Percentiles rank a stretch among this genome's conserved stretches.
Conservation (phyloP, 257 asterid genomes). For the Nicotiana tomentosiformis region DNA sequence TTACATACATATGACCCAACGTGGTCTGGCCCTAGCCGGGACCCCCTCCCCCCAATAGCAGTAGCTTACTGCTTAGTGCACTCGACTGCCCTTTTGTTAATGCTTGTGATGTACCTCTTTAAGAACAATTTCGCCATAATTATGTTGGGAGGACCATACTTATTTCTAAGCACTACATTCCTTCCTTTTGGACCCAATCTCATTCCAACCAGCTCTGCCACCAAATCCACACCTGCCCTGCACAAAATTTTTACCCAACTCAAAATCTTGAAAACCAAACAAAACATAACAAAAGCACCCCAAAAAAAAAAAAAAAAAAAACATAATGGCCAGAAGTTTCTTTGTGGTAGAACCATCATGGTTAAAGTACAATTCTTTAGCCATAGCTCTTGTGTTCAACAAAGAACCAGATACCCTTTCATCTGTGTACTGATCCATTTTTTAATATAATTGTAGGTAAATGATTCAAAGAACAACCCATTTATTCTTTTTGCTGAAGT, state of each 20-base stretch:
- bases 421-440: conserved; percentile 19
- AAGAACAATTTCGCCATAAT: conserved; percentile 84
- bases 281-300: neutral
- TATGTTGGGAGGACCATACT: conserved; percentile 69
- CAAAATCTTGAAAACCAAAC: neutral
- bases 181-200: conserved; percentile 85
- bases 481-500: neutral
- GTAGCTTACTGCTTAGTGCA: no score
- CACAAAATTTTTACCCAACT: neutral
- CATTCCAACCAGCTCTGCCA: conserved; percentile 73
- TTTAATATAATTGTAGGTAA: conserved; percentile 36
- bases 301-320: neutral
- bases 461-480: conserved; percentile 48
- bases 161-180: conserved; percentile 76
- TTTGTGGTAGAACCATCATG: conserved; percentile 73
- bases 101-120: conserved; percentile 46
- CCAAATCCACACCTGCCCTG: conserved; percentile 60
- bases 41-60: no score
- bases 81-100: neutral
- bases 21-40: no score
- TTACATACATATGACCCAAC: no score
- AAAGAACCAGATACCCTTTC: conserved; percentile 29
- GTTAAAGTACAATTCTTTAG: conserved; percentile 73
- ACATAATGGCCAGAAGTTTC: conserved; percentile 46
- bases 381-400: conserved; percentile 51